phyloP scores from a whole-genome alignment of 306 rosid genomes.

The Morella rubra region DNA sequence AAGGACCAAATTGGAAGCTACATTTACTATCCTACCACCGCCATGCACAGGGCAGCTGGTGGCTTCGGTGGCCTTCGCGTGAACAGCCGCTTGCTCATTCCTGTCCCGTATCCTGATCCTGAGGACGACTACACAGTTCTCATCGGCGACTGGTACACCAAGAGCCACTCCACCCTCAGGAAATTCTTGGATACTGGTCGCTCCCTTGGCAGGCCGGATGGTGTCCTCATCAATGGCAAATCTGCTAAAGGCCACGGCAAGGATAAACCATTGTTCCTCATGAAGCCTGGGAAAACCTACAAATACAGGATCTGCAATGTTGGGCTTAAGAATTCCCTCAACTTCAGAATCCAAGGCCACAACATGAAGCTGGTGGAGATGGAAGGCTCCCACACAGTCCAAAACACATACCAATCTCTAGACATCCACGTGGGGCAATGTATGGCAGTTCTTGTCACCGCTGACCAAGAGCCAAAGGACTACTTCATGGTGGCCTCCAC shows the following conservation, averaged over 20 bases:
- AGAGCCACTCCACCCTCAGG: slow-evolving; percentile 52
- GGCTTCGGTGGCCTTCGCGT: slow-evolving; percentile 70
- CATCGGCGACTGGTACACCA: slow-evolving; percentile 78
- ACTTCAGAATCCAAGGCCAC: slow-evolving; percentile 76
- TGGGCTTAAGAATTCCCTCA: slow-evolving; percentile 65
- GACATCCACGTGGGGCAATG: slow-evolving; percentile 81
- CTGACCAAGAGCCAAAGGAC: slow-evolving; percentile 60
- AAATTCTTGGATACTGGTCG: slow-evolving; percentile 57
- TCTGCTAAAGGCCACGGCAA: slow-evolving; percentile 51
- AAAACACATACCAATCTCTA: slow-evolving; percentile 63
- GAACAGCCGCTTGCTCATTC: slow-evolving; percentile 66
- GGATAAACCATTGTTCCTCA: slow-evolving; percentile 65
- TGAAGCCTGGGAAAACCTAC: slow-evolving; percentile 76
- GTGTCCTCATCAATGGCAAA: slow-evolving; percentile 71
- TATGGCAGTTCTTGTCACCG: slow-evolving; percentile 60
- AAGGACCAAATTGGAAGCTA: slow-evolving; percentile 88
- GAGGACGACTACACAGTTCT: slow-evolving; percentile 84
- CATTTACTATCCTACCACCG: slow-evolving; percentile 60
- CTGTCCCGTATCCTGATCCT: slow-evolving; percentile 76
- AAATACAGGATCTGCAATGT: slow-evolving; percentile 75
- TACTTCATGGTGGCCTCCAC: slow-evolving; percentile 76
- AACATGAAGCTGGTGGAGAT: slow-evolving; percentile 62
- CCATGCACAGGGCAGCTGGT: slow-evolving; percentile 64
- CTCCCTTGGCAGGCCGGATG: slow-evolving; percentile 56
- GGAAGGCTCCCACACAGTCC: slow-evolving; percentile 89